Conservation (phyloP, 177 flowering plant genomes). For the Vitis hybrid region DNA sequence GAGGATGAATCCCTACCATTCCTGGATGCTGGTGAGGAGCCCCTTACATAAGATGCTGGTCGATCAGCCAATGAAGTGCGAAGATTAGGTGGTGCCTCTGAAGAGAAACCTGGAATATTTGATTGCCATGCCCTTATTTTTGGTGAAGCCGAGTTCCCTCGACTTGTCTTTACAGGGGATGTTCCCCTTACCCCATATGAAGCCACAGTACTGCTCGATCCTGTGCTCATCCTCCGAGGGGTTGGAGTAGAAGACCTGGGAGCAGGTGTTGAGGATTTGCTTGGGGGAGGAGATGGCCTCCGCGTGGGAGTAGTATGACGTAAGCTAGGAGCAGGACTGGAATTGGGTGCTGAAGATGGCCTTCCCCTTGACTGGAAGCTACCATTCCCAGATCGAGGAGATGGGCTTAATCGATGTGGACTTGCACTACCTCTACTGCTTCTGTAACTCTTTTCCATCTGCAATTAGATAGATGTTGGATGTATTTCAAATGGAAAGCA, state of each 20-base stretch:
- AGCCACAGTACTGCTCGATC: constrained; percentile 44
- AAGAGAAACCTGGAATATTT: constrained; percentile 86
- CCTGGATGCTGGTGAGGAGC: constrained; percentile 93
- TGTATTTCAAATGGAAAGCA: not conserved
- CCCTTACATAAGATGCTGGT: constrained; percentile 83
- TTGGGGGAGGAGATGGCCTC: constrained; percentile 75
- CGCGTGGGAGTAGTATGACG: constrained; percentile 57
- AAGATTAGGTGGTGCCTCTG: constrained; percentile 93
- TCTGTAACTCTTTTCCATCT: constrained; percentile 78
- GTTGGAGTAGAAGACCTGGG: constrained; percentile 80
- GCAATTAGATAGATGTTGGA: constrained; percentile 8
- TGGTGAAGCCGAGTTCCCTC: constrained; percentile 90
- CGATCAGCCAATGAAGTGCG: constrained; percentile 92
- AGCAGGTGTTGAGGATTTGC: constrained; percentile 56
- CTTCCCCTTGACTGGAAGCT: constrained; percentile 62
- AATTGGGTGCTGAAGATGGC: constrained; percentile 65
- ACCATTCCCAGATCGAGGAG: constrained; percentile 65
- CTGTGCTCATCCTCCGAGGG: constrained; percentile 64
- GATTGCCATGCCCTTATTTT: constrained; percentile 87
- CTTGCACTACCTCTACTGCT: constrained; percentile 87
- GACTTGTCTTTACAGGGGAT: constrained; percentile 65
- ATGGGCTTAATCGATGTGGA: constrained; percentile 86
- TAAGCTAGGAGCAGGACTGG: constrained; percentile 55
- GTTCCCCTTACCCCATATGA: constrained; percentile 59
- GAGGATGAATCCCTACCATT: constrained; percentile 59